phyloP scores from a whole-genome alignment of 345 rosid species.

The Pistacia atlantica region DNA sequence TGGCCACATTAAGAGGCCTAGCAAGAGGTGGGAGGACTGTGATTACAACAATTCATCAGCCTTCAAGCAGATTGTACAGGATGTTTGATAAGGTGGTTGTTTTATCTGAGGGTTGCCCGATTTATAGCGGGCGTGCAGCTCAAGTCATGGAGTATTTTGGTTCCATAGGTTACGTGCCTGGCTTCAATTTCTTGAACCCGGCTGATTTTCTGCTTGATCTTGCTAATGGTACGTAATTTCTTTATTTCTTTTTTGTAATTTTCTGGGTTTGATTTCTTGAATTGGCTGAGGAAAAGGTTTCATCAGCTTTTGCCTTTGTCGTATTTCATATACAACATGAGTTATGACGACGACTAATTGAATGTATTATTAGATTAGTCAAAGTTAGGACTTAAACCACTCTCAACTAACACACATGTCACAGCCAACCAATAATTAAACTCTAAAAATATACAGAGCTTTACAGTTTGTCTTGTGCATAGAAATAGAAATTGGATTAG shows the following conservation, averaged over 20 bases:
- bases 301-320: background rate
- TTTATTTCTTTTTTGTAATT: background rate
- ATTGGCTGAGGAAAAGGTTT: background rate
- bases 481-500: background rate
- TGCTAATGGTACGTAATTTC: slow-evolving; percentile 65
- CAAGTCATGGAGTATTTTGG: slow-evolving; percentile 76
- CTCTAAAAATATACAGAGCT: background rate
- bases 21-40: slow-evolving; percentile 84
- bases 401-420: background rate
- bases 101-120: slow-evolving; percentile 74
- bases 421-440: slow-evolving; percentile 10
- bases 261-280: background rate
- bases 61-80: slow-evolving; percentile 75
- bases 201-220: slow-evolving; percentile 95
- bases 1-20: slow-evolving; percentile 53
- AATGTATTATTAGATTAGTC: background rate
- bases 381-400: background rate
- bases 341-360: slow-evolving; percentile 22
- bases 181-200: slow-evolving; percentile 67
- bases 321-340: slow-evolving; percentile 23
- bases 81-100: slow-evolving; percentile 87
- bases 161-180: slow-evolving; percentile 64
- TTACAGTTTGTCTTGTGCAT: background rate
- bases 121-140: slow-evolving; percentile 65
- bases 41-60: slow-evolving; percentile 86